Evolutionary conservation across 164 flowering plant genomes (phyloP).

Genomic region (Liquidambar formosana): DNA sequence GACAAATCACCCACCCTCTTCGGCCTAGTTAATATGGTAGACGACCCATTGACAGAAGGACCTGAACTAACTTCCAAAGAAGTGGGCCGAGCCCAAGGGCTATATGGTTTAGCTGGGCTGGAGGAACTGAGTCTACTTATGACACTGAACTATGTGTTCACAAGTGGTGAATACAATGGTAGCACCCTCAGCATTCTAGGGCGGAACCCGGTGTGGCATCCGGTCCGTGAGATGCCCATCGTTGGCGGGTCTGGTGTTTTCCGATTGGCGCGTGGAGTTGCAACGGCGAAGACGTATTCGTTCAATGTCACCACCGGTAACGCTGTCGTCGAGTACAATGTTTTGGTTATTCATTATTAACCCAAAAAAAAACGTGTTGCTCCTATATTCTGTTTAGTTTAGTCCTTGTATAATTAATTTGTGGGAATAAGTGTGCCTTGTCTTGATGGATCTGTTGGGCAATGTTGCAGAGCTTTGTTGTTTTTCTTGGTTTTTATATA

Average conservation of each 20-base stretch:
- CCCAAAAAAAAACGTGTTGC: no score
- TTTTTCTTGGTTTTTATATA: no score
- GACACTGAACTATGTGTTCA: constrained; percentile 18
- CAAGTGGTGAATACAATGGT: constrained; percentile 1
- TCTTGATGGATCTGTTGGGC: no score
- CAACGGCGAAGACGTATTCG: not conserved
- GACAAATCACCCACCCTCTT: constrained; percentile 22
- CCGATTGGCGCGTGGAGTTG: constrained; percentile 1
- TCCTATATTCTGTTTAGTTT: no score
- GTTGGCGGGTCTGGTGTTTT: constrained; percentile 14
- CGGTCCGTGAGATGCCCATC: constrained; percentile 12
- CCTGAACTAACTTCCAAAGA: constrained; percentile 35
- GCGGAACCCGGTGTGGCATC: not conserved
- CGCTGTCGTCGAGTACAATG: constrained; percentile 29
- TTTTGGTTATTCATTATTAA: constrained; percentile 23
- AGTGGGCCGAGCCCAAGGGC: constrained; percentile 48
- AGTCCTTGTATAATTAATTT: no score
- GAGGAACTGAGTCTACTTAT: constrained; percentile 28
- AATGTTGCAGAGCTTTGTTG: no score
- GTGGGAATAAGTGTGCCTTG: no score
- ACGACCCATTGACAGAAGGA: constrained; percentile 40
- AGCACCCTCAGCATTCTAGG: constrained; percentile 9
- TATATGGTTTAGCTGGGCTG: constrained; percentile 33
- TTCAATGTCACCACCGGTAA: constrained; percentile 6
- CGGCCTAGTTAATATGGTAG: constrained; percentile 30